Base-by-base conservation (phyloP, 2,329 filamentous ascomycete genomes). In the Knufia fluminis region DNA sequence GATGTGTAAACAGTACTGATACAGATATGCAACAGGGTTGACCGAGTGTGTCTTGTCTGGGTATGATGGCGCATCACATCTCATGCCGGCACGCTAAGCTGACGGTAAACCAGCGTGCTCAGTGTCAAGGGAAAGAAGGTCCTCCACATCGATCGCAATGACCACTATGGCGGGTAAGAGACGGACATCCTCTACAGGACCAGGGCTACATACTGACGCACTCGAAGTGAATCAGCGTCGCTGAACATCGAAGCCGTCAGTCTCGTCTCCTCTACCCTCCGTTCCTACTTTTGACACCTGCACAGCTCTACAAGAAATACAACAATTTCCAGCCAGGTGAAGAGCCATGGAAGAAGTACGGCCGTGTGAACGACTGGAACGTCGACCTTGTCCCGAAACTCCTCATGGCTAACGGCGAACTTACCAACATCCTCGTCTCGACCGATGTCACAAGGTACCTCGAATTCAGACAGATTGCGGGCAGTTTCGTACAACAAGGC, bases 71-170 rank as follows among this genome's bases (percentile, higher is more conserved):
- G 51, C 17, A 10, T n/a, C 16, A 38, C 9, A 28, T 35, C 17
- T 41, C 26, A 17, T 36, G 19, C n/a, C 16, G 6, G n/a, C 33
- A 43, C 19, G 10, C 2, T 2, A 12, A 41, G 17, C 51, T 54
- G 41, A 54, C 49, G 24, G 3, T 17, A 43, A 45, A 58, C 53
- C 62, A 89, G 90, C 71, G 90, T 98, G 54, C 75, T 97, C 67
- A 95, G 89, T 75, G 91, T 97, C 64, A 96, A 97, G 78, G 91
- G 91, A 70, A 91, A 94, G 78, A 97, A 97, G 77, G 92, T 98
- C 65, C 80, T 98, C 58, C 92, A 98, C 75, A 95, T 98, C 68
- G 92, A 97, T 74, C 85, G 90, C 67, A 97, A 97, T 68, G 88
- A 94, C 69, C 90, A 97, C 76, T 97, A 96, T 66, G 92, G 92